Evolutionary conservation across 2,329 filamentous ascomycete species (phyloP), one percentile per base, ranked within the genome.

Genomic region (Knoxdaviesia capensis): DNA sequence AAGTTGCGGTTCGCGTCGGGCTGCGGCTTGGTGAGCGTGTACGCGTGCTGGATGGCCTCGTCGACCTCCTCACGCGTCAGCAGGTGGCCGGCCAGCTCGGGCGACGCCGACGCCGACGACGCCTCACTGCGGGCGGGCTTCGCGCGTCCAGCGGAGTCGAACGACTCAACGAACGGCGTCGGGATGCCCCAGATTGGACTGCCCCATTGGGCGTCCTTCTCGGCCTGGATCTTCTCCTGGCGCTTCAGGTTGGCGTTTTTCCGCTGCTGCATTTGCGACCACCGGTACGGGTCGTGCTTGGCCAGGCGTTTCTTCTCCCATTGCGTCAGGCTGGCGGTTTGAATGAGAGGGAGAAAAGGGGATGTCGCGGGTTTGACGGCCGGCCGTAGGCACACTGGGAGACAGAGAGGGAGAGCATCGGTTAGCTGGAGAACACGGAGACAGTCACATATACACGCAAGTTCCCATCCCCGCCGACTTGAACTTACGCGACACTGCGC

Each of bases 111-210:
- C 9, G 69, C 57, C 29, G 53, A 51, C 39, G 56, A 60, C 2
- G 61, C 51, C 36, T 64, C 54, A 38, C 56, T 55, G 6, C 62
- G 41, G 3, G 55, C 48, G 30, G 61, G 55, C 34, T 51, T 50
- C 31, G 60, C 62, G 4, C 54, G 38, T 42, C 68, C 69, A 28
- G 69, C 77, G 7, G 69, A 72, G 54, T 84, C 79, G 51, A 94
- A 77, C 3, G 84, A 87, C 60, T 84, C 71, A 52, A 94, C 63
- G 54, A 94, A 94, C 31, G 86, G 73, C 10, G 90, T 94, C 34
- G 70, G 60, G 45, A 77, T 68, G 54, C 88, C 90, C 51, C 78
- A 71, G 48, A 98, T 66, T 1, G 86, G 82, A 57, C 92, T 74
- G 41, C 88, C 88, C 49, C 79, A 66, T 38, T 68, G 67, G 39